Evolutionary conservation across 208 protist species (phyloP).

Genomic region (Porcisia hertigi): DNA sequence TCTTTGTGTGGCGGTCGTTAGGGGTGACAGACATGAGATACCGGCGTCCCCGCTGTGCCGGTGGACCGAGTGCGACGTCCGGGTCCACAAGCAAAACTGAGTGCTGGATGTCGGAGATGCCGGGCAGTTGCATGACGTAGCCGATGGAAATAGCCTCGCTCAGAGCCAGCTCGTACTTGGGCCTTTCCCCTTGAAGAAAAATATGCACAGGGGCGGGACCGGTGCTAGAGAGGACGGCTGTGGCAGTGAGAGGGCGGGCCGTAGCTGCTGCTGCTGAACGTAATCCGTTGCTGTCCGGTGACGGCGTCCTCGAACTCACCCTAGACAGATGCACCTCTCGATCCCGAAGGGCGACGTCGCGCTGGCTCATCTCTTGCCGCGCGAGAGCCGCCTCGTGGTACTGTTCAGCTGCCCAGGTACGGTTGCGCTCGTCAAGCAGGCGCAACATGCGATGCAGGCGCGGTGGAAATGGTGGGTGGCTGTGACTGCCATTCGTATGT

Average conservation of each 20-base stretch:
- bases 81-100: conserved; percentile 82
- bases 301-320: not conserved
- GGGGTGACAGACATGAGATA: conserved; percentile 74
- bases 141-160: conserved; percentile 73
- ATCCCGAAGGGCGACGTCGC: conserved; percentile 31
- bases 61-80: conserved; percentile 76
- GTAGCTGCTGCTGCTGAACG: not conserved
- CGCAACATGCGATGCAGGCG: conserved; percentile 36
- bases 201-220: conserved; percentile 68
- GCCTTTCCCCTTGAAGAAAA: conserved; percentile 62
- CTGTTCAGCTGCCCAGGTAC: conserved; percentile 36
- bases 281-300: not conserved
- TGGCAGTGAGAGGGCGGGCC: not conserved
- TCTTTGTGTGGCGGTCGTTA: conserved; percentile 69
- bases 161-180: conserved; percentile 65
- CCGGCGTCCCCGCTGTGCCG: conserved; percentile 61
- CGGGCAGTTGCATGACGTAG: conserved; percentile 79
- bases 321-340: conserved; percentile 17
- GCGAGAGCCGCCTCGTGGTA: conserved; percentile 40
- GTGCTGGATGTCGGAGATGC: conserved; percentile 67
- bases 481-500: not conserved
- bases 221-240: conserved; percentile 3
- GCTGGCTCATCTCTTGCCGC: conserved; percentile 36
- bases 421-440: conserved; percentile 54
- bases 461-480: conserved; percentile 16